Percentiles rank a stretch among this genome's conserved stretches.
Conservation (phyloP, 1,284 basidiomycete species). For the Salmacisia buchloeana region DNA sequence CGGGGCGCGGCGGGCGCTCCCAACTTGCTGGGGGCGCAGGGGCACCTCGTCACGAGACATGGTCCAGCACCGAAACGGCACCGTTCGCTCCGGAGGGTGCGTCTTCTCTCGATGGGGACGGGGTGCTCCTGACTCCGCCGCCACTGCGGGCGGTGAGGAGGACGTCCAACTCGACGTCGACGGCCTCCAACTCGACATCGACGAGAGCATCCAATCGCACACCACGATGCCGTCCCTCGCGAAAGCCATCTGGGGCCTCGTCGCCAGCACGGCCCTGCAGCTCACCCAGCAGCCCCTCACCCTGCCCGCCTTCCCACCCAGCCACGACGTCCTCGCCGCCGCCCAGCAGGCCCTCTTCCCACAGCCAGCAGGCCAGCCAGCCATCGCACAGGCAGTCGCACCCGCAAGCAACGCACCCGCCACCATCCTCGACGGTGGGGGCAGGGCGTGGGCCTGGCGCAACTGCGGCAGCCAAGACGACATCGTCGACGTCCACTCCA, state of each 20-base stretch:
- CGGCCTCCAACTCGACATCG: not conserved
- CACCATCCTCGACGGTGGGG: conserved; percentile 1
- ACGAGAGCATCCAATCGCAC: not conserved
- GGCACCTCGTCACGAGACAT: no score
- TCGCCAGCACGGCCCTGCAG: not conserved
- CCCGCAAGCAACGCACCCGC: not conserved
- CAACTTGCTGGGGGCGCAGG: no score
- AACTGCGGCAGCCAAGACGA: conserved; percentile 33
- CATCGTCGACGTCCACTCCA: conserved; percentile 31
- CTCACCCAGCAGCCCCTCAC: not conserved
- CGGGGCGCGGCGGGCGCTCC: no score
- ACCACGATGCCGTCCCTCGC: conserved; percentile 1
- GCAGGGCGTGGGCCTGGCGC: conserved; percentile 38
- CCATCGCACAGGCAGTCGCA: not conserved
- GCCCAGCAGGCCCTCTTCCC: not conserved
- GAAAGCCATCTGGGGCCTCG: conserved; percentile 2
- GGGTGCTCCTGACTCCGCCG: no score
- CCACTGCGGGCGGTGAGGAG: no score
- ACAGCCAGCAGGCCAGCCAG: no score
- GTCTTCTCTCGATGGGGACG: no score
- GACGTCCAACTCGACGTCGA: no score
- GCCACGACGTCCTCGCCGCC: not conserved
- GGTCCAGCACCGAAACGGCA: no score
- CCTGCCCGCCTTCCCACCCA: not conserved
- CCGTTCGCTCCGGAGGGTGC: no score